phyloP scores from a whole-genome alignment of 805 yeast species.

The Candida pseudoglaebosa region DNA sequence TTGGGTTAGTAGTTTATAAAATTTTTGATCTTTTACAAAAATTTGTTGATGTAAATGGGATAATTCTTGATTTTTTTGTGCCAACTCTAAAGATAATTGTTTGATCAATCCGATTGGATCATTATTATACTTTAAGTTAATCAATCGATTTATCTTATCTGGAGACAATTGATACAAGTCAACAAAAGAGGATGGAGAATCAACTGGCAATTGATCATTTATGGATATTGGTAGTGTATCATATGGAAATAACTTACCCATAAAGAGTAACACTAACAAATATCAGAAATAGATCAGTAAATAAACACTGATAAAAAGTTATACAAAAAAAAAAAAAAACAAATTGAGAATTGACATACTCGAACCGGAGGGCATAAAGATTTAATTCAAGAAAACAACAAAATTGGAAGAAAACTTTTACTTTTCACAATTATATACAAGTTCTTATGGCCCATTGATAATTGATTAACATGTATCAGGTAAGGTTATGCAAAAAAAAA shows the following conservation, averaged over 20 bases:
- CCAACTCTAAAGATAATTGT: slow-evolving; percentile 47
- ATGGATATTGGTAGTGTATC: background rate
- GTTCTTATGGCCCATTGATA: no score
- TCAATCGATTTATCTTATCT: slow-evolving; percentile 6
- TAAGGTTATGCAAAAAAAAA: slow-evolving; percentile 56
- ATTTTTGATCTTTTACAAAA: slow-evolving; percentile 30
- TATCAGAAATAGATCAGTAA: background rate
- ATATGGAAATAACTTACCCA: background rate
- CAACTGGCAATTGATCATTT: no score
- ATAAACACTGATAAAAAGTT: background rate
- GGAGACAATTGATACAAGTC: background rate
- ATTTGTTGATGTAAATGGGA: slow-evolving; percentile 30
- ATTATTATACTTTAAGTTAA: slow-evolving; percentile 21
- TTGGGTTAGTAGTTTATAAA: slow-evolving; percentile 29
- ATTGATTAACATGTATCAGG: background rate
- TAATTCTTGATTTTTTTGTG: slow-evolving; percentile 45
- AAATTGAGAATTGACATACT: background rate
- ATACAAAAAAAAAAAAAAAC: background rate
- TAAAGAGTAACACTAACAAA: background rate
- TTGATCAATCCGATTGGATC: slow-evolving; percentile 33
- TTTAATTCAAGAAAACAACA: no score
- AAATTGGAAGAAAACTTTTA: no score
- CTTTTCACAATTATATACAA: no score
- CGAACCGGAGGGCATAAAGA: no score
- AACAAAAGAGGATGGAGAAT: no score